These are phyloP conservation scores for Fusarium sp. DNA, from an alignment of 2,329 filamentous ascomycete genomes.

Conservation along the genomic window DNA sequence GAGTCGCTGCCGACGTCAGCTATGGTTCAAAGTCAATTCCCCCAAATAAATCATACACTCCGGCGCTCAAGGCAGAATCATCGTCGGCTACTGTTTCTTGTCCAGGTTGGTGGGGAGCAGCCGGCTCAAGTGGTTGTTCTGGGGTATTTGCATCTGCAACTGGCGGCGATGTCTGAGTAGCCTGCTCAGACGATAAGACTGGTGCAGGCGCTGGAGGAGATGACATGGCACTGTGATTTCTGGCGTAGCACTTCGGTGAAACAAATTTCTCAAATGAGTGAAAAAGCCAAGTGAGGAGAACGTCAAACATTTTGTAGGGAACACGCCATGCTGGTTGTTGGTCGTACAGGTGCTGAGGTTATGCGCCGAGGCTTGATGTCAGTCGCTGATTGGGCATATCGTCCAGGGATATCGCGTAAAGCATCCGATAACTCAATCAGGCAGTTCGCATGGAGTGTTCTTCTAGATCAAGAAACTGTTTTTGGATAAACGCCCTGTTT, in stretches of 20 bases:
- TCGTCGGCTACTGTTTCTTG: not conserved
- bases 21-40: accelerated
- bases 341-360: not conserved
- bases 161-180: not conserved
- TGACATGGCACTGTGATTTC: not conserved
- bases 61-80: not conserved
- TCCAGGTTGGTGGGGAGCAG: not conserved
- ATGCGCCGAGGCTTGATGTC: not conserved
- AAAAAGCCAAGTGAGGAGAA: not conserved
- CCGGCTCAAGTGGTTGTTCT: not conserved
- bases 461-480: not conserved
- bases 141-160: too few species aligned
- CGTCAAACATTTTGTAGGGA: not conserved
- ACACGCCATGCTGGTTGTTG: not conserved
- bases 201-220: not conserved
- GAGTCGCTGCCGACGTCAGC: not conserved
- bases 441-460: not conserved
- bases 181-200: not conserved
- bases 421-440: not conserved
- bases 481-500: not conserved
- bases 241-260: accelerated
- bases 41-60: not conserved
- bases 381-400: not conserved
- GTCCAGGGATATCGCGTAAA: not conserved
- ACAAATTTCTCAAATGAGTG: not conserved